phyloP scores from a whole-genome alignment of 2,329 filamentous ascomycete species.

The Fusarium dimerum region DNA sequence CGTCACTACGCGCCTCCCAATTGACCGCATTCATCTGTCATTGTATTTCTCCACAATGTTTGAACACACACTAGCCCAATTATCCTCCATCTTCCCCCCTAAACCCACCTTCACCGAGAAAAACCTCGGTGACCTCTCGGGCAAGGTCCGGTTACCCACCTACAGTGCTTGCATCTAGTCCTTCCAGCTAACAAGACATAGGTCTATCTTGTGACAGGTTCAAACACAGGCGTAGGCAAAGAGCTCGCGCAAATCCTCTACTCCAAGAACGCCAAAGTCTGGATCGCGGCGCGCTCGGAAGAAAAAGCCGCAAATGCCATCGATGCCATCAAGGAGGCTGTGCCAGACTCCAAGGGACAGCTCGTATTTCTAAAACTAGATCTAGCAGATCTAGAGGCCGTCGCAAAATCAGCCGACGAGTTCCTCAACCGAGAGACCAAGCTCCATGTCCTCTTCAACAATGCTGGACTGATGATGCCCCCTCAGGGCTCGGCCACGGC shows the following conservation, averaged over 20 bases:
- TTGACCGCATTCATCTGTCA: background rate
- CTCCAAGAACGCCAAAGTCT: slow-evolving; percentile 53
- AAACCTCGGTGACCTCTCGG: background rate
- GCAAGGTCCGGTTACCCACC: slow-evolving; percentile 9
- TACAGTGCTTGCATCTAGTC: background rate
- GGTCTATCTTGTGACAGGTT: slow-evolving; percentile 53
- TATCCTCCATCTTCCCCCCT: background rate
- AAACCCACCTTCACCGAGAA: background rate
- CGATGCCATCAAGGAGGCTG: slow-evolving; percentile 37
- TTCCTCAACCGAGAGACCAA: slow-evolving; percentile 25
- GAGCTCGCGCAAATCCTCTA: slow-evolving; percentile 56
- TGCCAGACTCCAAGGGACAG: slow-evolving; percentile 37
- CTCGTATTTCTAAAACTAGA: slow-evolving; percentile 46
- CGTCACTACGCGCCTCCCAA: background rate
- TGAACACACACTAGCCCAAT: background rate
- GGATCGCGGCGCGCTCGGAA: slow-evolving; percentile 50
- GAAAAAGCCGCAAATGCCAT: slow-evolving; percentile 46
- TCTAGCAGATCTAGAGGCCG: slow-evolving; percentile 34
- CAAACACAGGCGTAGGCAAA: slow-evolving; percentile 46
- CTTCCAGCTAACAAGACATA: slow-evolving; percentile 8
- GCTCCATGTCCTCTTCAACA: slow-evolving; percentile 43
- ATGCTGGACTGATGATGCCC: slow-evolving; percentile 43
- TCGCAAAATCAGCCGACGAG: slow-evolving; percentile 27
- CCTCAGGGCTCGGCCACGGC: slow-evolving; percentile 37
- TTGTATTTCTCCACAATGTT: background rate